These are phyloP conservation scores for Saccharomyces jurei DNA, from an alignment of 805 yeast species.

Conservation along the genomic window DNA sequence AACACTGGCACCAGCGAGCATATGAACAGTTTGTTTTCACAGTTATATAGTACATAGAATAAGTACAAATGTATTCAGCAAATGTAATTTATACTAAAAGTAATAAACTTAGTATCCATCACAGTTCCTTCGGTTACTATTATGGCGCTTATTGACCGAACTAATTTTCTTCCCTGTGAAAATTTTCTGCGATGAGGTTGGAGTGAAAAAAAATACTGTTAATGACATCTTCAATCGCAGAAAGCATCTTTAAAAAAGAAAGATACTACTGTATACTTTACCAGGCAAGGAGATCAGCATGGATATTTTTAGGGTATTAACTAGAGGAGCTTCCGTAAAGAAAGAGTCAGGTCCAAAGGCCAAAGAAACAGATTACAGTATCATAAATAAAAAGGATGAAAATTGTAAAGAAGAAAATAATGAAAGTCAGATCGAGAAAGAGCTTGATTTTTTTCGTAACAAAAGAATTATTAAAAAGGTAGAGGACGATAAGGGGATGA, in stretches of 20 bases:
- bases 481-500: conserved; percentile 14
- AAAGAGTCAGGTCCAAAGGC: conserved; percentile 32
- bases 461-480: conserved; percentile 33
- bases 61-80: not conserved
- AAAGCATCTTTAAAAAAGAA: not conserved
- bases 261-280: not conserved
- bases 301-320: conserved; percentile 83
- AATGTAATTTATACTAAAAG: not conserved
- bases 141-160: not conserved
- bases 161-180: not conserved
- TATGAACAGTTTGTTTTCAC: not conserved
- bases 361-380: conserved; percentile 22
- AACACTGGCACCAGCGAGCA: not conserved
- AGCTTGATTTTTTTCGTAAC: conserved; percentile 75
- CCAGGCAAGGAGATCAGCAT: conserved; percentile 29
- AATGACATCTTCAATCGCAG: not conserved
- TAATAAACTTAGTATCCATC: not conserved
- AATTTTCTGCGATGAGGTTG: not conserved
- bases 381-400: conserved; percentile 26
- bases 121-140: not conserved
- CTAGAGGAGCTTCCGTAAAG: conserved; percentile 78
- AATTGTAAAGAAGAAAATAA: conserved; percentile 31
- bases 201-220: not conserved
- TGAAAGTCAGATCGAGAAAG: conserved; percentile 51
- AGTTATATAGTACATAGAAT: not conserved